Conservation (phyloP, 768 basidiomycete species). For the Arthromyces matolae region DNA sequence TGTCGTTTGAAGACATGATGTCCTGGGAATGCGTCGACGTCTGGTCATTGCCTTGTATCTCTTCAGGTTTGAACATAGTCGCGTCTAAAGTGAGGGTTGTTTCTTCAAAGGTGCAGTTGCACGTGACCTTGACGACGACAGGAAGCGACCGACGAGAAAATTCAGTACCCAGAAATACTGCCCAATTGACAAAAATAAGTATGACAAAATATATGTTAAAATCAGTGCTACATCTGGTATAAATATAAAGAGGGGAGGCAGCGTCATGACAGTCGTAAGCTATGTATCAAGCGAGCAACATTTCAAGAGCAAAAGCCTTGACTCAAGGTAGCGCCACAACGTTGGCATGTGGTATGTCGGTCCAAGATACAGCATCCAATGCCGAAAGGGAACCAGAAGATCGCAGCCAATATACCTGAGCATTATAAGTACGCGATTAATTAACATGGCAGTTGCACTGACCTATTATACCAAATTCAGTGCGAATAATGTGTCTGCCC, state of each 20-base stretch:
- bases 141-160: too few species aligned
- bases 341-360: constrained; percentile 58
- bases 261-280: constrained; percentile 1
- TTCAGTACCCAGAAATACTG: too few species aligned
- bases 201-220: too few species aligned
- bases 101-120: too few species aligned
- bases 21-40: too few species aligned
- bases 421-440: constrained; percentile 5
- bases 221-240: too few species aligned
- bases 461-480: constrained; percentile 72
- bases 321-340: constrained; percentile 43
- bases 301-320: constrained; percentile 40
- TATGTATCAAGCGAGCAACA: neutral
- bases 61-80: neutral
- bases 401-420: constrained; percentile 72
- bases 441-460: constrained; percentile 19
- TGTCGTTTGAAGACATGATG: constrained; percentile 18
- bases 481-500: constrained; percentile 61
- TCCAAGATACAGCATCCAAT: constrained; percentile 77
- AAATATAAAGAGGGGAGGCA: neutral
- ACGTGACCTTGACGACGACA: too few species aligned
- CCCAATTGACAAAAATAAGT: too few species aligned
- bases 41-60: too few species aligned
- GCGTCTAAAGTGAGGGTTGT: too few species aligned
- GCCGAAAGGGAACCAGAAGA: constrained; percentile 86